Evolutionary conservation across 495 filamentous ascomycete species (phyloP), one percentile per base, ranked within the genome.

Genomic region (Neurospora cerealis): DNA sequence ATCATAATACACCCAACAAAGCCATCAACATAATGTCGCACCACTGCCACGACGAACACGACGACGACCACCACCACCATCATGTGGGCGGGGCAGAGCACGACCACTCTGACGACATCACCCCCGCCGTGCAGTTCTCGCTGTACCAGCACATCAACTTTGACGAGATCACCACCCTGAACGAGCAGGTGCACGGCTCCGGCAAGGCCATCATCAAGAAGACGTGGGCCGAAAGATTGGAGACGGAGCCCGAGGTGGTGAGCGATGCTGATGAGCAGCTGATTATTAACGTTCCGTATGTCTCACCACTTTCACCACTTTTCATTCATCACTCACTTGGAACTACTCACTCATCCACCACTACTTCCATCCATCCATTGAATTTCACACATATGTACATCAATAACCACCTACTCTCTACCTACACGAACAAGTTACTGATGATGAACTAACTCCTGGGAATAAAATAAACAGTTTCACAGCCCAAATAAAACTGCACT

Each of bases 91-190:
- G 76, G 32, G 76, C 77, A 60, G 82, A 79, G 5, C 92, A 97
- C 79, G 92, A 94, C 79, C 93, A 96, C 80, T 89, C 91, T 28
- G 95, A 98, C 83, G 96, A 99, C 81, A 88, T 96, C 77, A 93
- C 92, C 6, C 95, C 95, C 1, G 95, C 95, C 4, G 83, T 96
- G 40, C 94, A 98, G 82, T 91, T 89, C 73, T 91, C 93, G 40
- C 87, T 99, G 15, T 98, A 97, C 83, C 88, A 93, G 66, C 91
- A 97, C 79, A 95, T 99, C 77, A 87, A 95, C 73, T 98, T 98
- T 80, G 91, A 93, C 82, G 87, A 88, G 15, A 91, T 98, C 76
- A 87, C 80, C n/a, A 94, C 95, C 0, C 80, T 97, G 71, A 99
- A 98, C 79, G 96, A 98, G 82, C 83, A 88, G 0, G 80, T 80